Evolutionary conservation across 2,329 filamentous ascomycete species (phyloP).

Genomic region (Colletotrichum caudatum): DNA sequence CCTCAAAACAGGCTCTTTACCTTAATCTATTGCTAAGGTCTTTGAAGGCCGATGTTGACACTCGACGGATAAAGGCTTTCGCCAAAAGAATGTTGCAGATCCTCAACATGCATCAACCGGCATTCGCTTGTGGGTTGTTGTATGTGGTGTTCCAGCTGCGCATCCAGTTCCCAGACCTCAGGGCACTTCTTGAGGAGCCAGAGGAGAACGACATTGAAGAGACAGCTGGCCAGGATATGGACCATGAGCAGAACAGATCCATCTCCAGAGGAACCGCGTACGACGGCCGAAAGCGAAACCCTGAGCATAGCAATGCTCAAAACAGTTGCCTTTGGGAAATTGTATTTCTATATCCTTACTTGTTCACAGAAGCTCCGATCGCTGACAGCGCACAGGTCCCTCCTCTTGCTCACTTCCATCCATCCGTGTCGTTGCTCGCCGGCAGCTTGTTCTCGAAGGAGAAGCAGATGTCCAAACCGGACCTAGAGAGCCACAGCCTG

Average conservation of each 20-base stretch:
- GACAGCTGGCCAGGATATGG: slow-evolving; percentile 55
- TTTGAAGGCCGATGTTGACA: slow-evolving; percentile 89
- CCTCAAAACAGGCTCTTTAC: slow-evolving; percentile 95
- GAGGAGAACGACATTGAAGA: slow-evolving; percentile 71
- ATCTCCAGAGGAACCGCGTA: slow-evolving; percentile 61
- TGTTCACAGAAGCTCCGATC: neutral
- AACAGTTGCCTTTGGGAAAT: slow-evolving; percentile 94
- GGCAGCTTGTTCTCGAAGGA: slow-evolving; percentile 75
- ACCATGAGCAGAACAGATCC: slow-evolving; percentile 46
- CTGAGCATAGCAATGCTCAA: slow-evolving; percentile 93
- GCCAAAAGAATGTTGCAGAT: slow-evolving; percentile 93
- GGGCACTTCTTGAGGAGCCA: slow-evolving; percentile 81
- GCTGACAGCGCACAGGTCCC: slow-evolving; percentile 60
- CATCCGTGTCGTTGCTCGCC: slow-evolving; percentile 89
- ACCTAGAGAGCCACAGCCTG: slow-evolving; percentile 88
- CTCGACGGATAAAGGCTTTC: slow-evolving; percentile 94
- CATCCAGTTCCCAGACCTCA: slow-evolving; percentile 82
- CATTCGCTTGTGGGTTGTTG: slow-evolving; percentile 93
- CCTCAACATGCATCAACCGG: slow-evolving; percentile 87
- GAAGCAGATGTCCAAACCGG: slow-evolving; percentile 85
- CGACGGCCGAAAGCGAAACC: slow-evolving; percentile 90
- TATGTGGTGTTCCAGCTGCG: slow-evolving; percentile 89
- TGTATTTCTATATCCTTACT: slow-evolving; percentile 58
- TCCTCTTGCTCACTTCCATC: slow-evolving; percentile 87
- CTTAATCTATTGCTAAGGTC: slow-evolving; percentile 91